A percentile compares a stretch with the other conserved stretches of the same genome.
phyloP scores from a whole-genome alignment of 2,329 filamentous ascomycete species.

The Colletotrichum endophyticum region DNA sequence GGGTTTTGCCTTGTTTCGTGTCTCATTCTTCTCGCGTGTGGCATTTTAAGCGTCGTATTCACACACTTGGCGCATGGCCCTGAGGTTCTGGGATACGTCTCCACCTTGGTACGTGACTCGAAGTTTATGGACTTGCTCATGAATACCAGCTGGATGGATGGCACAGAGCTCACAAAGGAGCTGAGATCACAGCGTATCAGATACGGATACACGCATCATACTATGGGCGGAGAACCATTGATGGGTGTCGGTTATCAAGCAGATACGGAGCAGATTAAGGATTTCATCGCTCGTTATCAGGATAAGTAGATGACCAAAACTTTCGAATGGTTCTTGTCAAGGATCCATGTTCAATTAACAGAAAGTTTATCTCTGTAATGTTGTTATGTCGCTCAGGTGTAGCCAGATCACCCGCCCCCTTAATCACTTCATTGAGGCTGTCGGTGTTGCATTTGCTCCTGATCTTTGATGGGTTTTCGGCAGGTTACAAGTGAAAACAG shows the following conservation, averaged over 20 bases:
- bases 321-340: fast-evolving
- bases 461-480: fast-evolving
- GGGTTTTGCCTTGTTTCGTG: not conserved
- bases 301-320: not conserved
- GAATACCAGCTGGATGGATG: not conserved
- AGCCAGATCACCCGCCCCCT: not conserved
- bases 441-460: not conserved
- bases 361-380: not conserved
- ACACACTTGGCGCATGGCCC: not conserved
- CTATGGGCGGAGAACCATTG: not conserved
- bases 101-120: not conserved
- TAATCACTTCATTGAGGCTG: not conserved
- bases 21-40: not conserved
- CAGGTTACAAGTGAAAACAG: not conserved
- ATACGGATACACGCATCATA: not conserved
- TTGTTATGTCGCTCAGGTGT: not conserved
- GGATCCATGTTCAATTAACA: not conserved
- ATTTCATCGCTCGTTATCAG: not conserved
- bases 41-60: not conserved
- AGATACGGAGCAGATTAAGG: not conserved
- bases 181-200: not conserved
- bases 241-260: not conserved
- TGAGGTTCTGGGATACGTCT: not conserved
- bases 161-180: not conserved
- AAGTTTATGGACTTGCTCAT: not conserved